Percentiles rank a stretch among this genome's conserved stretches.
Conservation (phyloP, 2,329 filamentous ascomycete species). For the Scedosporium dehoogii region DNA sequence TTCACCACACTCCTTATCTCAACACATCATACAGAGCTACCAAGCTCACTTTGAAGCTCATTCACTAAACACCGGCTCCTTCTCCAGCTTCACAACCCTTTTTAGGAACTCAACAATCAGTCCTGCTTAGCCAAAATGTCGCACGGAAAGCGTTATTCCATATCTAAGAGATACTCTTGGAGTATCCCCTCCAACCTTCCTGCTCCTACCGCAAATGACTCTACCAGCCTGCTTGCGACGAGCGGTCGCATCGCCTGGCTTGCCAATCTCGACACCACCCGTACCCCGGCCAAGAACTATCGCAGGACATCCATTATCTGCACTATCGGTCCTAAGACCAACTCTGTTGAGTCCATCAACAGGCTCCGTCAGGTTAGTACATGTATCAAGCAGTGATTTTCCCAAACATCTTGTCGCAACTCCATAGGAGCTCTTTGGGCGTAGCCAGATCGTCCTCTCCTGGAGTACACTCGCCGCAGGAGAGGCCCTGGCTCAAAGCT, state of each 20-base stretch:
- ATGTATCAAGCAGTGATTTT: neutral
- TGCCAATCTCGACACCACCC: slow-evolving; percentile 74
- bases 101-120: neutral
- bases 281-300: slow-evolving; percentile 78
- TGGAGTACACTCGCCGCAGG: no score
- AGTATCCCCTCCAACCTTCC: neutral
- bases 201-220: neutral
- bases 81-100: neutral
- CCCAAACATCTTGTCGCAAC: neutral
- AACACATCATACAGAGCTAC: no score
- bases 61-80: no score
- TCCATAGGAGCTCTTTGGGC: neutral
- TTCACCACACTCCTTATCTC: no score
- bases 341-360: slow-evolving; percentile 96
- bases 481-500: no score
- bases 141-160: slow-evolving; percentile 4
- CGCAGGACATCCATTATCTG: slow-evolving; percentile 97
- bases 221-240: slow-evolving; percentile 6
- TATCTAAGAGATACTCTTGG: slow-evolving; percentile 7
- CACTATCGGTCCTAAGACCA: slow-evolving; percentile 98
- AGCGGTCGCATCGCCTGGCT: slow-evolving; percentile 46
- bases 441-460: no score
- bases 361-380: slow-evolving; percentile 55
- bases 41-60: no score
- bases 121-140: neutral